Conservation (phyloP, 495 filamentous ascomycete species). For the Penicillium daleae region DNA sequence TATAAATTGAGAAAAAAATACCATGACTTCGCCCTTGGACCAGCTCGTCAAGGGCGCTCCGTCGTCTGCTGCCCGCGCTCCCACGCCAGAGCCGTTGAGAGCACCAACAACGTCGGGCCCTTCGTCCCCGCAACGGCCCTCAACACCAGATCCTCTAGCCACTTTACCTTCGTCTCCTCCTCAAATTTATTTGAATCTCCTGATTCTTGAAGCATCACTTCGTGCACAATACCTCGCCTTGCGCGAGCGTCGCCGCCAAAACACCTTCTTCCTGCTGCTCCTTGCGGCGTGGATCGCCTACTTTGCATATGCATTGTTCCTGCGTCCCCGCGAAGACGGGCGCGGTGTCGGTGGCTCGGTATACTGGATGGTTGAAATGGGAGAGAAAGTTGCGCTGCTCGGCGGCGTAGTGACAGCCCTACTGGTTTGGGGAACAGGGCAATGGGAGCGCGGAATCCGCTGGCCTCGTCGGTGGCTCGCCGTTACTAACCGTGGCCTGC, state of each 20-base stretch:
- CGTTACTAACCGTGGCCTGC: conserved; percentile 83
- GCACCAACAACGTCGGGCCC: conserved; percentile 36
- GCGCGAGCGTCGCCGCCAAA: conserved; percentile 84
- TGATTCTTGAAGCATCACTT: conserved; percentile 93
- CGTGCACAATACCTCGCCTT: conserved; percentile 90
- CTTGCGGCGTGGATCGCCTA: conserved; percentile 77
- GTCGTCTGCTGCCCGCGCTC: conserved; percentile 49
- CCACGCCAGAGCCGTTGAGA: conserved; percentile 45
- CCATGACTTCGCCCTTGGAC: conserved; percentile 70
- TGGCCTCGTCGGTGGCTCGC: conserved; percentile 93
- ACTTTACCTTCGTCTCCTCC: conserved; percentile 86
- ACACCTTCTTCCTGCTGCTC: conserved; percentile 89
- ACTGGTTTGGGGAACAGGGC: conserved; percentile 89
- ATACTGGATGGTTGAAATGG: conserved; percentile 92
- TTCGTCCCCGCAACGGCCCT: conserved; percentile 41
- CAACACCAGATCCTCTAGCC: conserved; percentile 72
- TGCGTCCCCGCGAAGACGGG: conserved; percentile 89
- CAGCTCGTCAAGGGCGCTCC: conserved; percentile 86
- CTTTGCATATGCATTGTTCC: conserved; percentile 85
- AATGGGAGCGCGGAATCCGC: conserved; percentile 91
- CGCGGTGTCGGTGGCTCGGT: conserved; percentile 86
- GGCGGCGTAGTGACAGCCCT: conserved; percentile 81
- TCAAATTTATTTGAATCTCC: conserved; percentile 98
- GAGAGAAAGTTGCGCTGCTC: conserved; percentile 84
- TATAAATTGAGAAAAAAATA: conserved; percentile 9